phyloP scores from a whole-genome alignment of 108 stramenopile genomes.

The Parietichytrium sp. region DNA sequence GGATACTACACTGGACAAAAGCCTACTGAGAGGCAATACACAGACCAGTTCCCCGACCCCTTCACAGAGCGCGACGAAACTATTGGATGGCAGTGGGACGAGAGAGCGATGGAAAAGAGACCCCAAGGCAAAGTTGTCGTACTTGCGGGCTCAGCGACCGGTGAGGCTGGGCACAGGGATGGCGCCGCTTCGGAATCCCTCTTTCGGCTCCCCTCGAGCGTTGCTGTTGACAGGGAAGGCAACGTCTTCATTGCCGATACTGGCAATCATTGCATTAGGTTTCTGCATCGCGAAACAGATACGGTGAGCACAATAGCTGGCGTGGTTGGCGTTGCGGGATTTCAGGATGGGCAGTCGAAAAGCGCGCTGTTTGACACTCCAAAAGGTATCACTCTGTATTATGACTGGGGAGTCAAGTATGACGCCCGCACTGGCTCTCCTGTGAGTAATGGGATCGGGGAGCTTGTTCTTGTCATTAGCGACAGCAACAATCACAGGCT shows the following conservation, averaged over 20 bases:
- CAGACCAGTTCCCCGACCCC: neutral
- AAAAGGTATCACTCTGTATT: neutral
- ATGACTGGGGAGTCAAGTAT: slow-evolving; percentile 1
- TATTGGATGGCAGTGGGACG: neutral
- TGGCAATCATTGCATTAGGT: slow-evolving; percentile 76
- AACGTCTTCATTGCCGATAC: slow-evolving; percentile 80
- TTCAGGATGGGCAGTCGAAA: slow-evolving; percentile 43
- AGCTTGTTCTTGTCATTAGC: slow-evolving; percentile 64
- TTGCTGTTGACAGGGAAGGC: slow-evolving; percentile 75
- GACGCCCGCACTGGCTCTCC: neutral
- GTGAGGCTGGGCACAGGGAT: slow-evolving; percentile 65
- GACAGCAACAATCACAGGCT: slow-evolving; percentile 79
- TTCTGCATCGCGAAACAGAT: slow-evolving; percentile 59
- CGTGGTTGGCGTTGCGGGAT: neutral
- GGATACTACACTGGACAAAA: slow-evolving; percentile 53
- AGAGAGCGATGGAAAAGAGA: neutral
- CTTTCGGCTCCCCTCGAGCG: slow-evolving; percentile 70
- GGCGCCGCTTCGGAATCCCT: slow-evolving; percentile 61
- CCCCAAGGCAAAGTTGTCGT: slow-evolving; percentile 53
- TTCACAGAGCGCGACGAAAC: neutral
- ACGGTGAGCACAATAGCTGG: slow-evolving; percentile 73
- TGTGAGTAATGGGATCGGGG: neutral
- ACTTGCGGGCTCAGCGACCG: slow-evolving; percentile 46
- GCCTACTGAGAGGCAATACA: slow-evolving; percentile 36
- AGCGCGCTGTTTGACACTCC: slow-evolving; percentile 13